Evolutionary conservation across 768 basidiomycete genomes (phyloP), one percentile per base, ranked within the genome.

Genomic region (Tricholoma sp.): DNA sequence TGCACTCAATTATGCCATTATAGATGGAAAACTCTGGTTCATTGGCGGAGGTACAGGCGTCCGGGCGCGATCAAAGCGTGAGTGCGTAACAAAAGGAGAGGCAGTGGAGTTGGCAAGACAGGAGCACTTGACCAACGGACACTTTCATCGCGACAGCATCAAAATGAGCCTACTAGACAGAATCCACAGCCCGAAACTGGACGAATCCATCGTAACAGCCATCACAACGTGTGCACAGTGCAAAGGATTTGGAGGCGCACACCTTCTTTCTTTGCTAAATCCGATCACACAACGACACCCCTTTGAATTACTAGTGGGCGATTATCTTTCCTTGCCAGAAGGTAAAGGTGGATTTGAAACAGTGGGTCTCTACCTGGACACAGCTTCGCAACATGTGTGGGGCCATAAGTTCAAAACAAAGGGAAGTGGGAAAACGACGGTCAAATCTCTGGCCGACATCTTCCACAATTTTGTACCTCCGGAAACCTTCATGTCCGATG

Each of bases 401-500:
- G 73, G 52, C 0, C 63, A 50, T 60, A 70, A 66, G 45, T 57
- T 63, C 37, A 74, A 72, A 43, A 62, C 55, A 0, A 47, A 58
- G 1, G 69, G 69, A 0, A 74, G 64, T 0, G 68, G 59, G 0
- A 72, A 71, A 47, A 62, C 66, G 0, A 75, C 71, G 2, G 31
- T 31, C 4, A 31, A 31, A 31, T 31, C 31, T 9, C 9, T 31
- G 31, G 9, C 31, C 5, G 31, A 31, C 31, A 31, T 31, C 31
- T 31, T 31, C 31, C 31, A 31, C 9, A 31, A 31, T 31, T 31
- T 31, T 52, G 29, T 49, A 1, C 47, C 61, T 0, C 63, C 71
- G 0, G 70, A 76, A 37, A 63, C 63, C 0, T 64, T 78, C 52
- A 75, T 77, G 73, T 60, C n/a, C n/a, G n/a, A n/a, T n/a, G n/a